Conservation (phyloP, 331 rosid species). For the Dryas integrifolia region DNA sequence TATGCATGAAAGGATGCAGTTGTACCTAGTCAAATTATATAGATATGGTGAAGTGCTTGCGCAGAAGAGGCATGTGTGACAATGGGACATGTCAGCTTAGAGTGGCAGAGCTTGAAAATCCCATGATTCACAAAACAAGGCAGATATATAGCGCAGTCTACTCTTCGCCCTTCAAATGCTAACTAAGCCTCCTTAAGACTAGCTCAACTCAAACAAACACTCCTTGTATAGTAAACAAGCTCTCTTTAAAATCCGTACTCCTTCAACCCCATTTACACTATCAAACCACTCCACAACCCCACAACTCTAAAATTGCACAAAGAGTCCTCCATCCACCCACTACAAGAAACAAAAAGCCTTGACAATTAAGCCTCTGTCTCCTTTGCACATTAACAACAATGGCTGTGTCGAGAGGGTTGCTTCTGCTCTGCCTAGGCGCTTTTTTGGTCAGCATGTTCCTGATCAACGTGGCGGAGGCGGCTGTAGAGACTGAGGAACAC, state of each 20-base stretch:
- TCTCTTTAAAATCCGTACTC: constrained; percentile 23
- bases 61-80: too few species aligned
- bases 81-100: too few species aligned
- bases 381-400: not conserved
- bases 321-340: too few species aligned
- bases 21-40: too few species aligned
- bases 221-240: constrained; percentile 23
- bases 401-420: constrained; percentile 29
- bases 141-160: constrained; percentile 6
- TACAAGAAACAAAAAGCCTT: not conserved
- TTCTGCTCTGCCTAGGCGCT: constrained; percentile 22
- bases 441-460: constrained; percentile 27
- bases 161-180: not conserved
- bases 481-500: too few species aligned
- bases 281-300: not conserved
- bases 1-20: too few species aligned
- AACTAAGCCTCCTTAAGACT: constrained; percentile 29
- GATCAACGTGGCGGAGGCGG: constrained; percentile 26
- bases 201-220: constrained; percentile 33
- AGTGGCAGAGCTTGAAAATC: too few species aligned
- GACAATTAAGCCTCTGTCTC: not conserved
- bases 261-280: not conserved
- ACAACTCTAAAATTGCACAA: not conserved
- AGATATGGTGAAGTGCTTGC: too few species aligned
- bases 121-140: not conserved